A percentile compares a stretch with the other conserved stretches of the same genome.
Conservation (phyloP, 352 stramenopile genomes). For the Phytophthora multivora region DNA sequence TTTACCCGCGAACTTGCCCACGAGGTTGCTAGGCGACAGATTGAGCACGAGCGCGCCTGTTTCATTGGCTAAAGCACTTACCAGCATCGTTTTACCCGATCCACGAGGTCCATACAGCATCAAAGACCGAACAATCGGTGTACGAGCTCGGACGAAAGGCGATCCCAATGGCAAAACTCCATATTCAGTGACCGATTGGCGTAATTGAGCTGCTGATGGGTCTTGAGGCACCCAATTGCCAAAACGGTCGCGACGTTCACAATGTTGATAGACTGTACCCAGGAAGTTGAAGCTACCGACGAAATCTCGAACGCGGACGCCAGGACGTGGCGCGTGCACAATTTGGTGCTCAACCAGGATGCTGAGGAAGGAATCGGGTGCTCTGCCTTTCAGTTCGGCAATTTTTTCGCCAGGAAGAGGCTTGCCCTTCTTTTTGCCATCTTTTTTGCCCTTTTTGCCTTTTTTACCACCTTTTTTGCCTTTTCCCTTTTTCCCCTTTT, state of each 20-base stretch:
- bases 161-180: slow-evolving; percentile 89
- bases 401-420: slow-evolving; percentile 92
- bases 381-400: slow-evolving; percentile 88
- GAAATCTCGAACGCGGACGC: slow-evolving; percentile 74
- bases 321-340: slow-evolving; percentile 60
- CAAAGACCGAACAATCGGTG: slow-evolving; percentile 86
- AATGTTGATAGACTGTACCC: slow-evolving; percentile 73
- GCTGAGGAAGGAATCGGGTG: slow-evolving; percentile 90
- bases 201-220: slow-evolving; percentile 90
- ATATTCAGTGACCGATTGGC: slow-evolving; percentile 91
- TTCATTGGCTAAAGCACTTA: slow-evolving; percentile 92
- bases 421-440: slow-evolving; percentile 70
- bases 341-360: slow-evolving; percentile 91
- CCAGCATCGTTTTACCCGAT: slow-evolving; percentile 93
- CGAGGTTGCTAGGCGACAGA: slow-evolving; percentile 91
- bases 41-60: slow-evolving; percentile 94
- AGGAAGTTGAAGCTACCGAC: slow-evolving; percentile 94
- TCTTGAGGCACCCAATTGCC: slow-evolving; percentile 92
- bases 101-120: slow-evolving; percentile 94
- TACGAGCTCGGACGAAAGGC: slow-evolving; percentile 68
- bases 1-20: slow-evolving; percentile 93
- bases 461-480: slow-evolving; percentile 67
- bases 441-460: slow-evolving; percentile 53
- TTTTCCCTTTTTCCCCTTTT: slow-evolving; percentile 69
- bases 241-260: slow-evolving; percentile 60